phyloP scores from a whole-genome alignment of 179 eudicot species.

The Patellifolia procumbens region DNA sequence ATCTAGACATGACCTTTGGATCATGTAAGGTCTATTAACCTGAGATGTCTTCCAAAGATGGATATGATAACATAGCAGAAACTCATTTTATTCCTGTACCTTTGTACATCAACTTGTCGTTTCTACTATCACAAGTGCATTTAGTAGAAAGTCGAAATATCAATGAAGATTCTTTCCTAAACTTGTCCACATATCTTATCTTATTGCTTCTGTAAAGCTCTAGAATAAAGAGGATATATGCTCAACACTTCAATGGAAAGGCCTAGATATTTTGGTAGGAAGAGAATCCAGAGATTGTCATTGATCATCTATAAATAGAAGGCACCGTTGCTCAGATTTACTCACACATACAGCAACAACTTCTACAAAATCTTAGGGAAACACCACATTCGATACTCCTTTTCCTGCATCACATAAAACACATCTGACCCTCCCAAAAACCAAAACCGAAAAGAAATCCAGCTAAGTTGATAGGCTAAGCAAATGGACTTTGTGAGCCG shows the following conservation, averaged over 20 bases:
- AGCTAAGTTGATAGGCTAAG: too few species aligned
- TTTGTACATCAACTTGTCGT: too few species aligned
- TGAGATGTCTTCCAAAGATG: too few species aligned
- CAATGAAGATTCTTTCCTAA: background rate
- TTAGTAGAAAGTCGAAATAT: too few species aligned
- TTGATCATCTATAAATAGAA: constrained; percentile 25
- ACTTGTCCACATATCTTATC: background rate
- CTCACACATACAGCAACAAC: constrained; percentile 5
- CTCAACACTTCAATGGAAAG: too few species aligned
- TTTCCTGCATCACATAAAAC: background rate
- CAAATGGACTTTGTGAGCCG: constrained; percentile 35
- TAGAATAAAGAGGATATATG: background rate
- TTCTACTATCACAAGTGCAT: too few species aligned
- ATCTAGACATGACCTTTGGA: too few species aligned
- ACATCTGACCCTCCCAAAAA: background rate
- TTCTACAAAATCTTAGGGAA: background rate
- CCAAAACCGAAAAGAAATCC: background rate
- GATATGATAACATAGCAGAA: too few species aligned
- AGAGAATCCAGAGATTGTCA: background rate
- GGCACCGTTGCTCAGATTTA: constrained; percentile 15
- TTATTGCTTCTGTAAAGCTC: background rate
- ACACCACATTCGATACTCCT: background rate
- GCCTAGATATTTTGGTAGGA: too few species aligned
- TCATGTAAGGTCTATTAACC: too few species aligned
- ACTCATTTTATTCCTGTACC: too few species aligned